Conservation (phyloP, 805 yeast genomes). For the Saturnispora hagleri region DNA sequence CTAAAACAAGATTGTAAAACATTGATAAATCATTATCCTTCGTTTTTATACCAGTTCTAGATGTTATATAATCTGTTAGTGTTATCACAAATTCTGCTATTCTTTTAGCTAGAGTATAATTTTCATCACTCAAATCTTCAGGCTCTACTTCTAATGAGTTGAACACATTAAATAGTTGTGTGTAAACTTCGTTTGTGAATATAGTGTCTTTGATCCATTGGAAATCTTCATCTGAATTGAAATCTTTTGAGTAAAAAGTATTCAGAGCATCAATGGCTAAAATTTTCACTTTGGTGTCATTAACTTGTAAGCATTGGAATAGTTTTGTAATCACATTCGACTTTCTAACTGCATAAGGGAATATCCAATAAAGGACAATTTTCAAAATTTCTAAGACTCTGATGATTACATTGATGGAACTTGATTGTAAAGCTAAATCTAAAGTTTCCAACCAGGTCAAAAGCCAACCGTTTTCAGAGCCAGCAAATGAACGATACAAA, state of each 20-base stretch:
- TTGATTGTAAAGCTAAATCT: conserved; percentile 32
- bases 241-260: conserved; percentile 73
- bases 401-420: conserved; percentile 30
- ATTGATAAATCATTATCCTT: conserved; percentile 52
- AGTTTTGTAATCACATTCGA: conserved; percentile 60
- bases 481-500: conserved; percentile 53
- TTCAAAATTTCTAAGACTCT: conserved; percentile 75
- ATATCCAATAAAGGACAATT: conserved; percentile 85
- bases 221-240: conserved; percentile 59
- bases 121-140: conserved; percentile 59
- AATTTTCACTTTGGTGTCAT: conserved; percentile 60
- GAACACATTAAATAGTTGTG: conserved; percentile 57
- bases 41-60: conserved; percentile 22
- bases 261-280: conserved; percentile 88
- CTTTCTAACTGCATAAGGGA: conserved; percentile 61
- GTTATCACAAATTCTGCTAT: conserved; percentile 90
- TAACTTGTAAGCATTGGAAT: conserved; percentile 45
- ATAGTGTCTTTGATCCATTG: conserved; percentile 70
- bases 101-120: conserved; percentile 77
- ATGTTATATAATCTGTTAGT: conserved; percentile 62
- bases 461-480: conserved; percentile 81
- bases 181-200: conserved; percentile 65
- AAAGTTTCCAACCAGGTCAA: conserved; percentile 56
- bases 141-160: conserved; percentile 50
- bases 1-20: conserved; percentile 65